A percentile compares a stretch with the other conserved stretches of the same genome.
Evolutionary conservation across 495 filamentous ascomycete species (phyloP).

Genomic region (Penicillium lividum): DNA sequence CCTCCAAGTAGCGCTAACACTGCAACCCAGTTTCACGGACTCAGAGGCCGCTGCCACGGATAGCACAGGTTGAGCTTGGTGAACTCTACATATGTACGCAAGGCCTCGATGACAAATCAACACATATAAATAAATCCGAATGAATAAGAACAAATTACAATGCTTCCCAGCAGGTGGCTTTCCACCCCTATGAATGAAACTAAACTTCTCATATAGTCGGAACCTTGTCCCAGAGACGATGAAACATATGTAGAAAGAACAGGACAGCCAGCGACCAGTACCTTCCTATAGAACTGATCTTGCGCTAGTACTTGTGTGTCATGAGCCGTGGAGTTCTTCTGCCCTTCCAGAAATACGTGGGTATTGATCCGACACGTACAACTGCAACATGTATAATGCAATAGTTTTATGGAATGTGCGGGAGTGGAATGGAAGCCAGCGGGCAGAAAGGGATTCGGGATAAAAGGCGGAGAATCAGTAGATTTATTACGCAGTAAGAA

Average conservation of each 20-base stretch:
- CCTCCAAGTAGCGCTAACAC: conserved; percentile 42
- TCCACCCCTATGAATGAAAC: conserved; percentile 35
- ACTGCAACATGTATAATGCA: conserved; percentile 54
- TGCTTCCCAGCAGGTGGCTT: conserved; percentile 26
- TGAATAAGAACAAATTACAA: conserved; percentile 79
- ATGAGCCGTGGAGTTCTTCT: conserved; percentile 32
- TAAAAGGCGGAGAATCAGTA: conserved; percentile 19
- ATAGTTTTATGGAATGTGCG: background rate
- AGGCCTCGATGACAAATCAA: background rate
- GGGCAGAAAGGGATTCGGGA: conserved; percentile 1
- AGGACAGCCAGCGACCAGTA: conserved; percentile 80
- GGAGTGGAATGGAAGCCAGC: background rate
- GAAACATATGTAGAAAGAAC: conserved; percentile 4
- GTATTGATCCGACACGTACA: conserved; percentile 70
- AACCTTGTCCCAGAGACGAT: conserved; percentile 1
- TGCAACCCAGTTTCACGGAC: conserved; percentile 86
- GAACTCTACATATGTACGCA: conserved; percentile 26
- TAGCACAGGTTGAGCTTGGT: conserved; percentile 71
- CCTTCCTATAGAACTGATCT: conserved; percentile 46
- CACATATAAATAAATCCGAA: conserved; percentile 87
- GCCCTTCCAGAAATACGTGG: conserved; percentile 82
- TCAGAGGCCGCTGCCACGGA: conserved; percentile 71
- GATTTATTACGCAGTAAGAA: conserved; percentile 17
- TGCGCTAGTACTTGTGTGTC: too few relatives aligned
- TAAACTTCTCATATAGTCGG: conserved; percentile 34